Conservation (phyloP, 116 monocot genomes). For the Thalassia testudinum region DNA sequence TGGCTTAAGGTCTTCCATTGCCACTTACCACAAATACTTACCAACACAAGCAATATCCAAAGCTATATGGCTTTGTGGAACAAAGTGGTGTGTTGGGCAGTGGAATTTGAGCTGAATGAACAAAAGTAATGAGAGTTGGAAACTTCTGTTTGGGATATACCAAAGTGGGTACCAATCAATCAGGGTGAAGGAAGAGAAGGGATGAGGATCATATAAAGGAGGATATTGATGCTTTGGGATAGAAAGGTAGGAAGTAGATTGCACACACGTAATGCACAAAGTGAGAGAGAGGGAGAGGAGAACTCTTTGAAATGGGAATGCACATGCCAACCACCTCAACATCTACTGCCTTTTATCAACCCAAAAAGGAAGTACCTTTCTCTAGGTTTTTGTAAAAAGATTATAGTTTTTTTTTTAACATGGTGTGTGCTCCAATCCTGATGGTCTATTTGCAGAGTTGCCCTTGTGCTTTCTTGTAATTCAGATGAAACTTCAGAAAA, state of each 20-base stretch:
- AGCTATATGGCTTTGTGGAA: neutral
- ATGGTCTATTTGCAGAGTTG: too few relatives aligned
- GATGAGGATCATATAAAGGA: neutral
- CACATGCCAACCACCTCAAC: too few relatives aligned
- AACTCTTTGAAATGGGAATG: too few relatives aligned
- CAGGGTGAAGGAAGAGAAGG: neutral
- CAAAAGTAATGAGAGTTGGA: neutral
- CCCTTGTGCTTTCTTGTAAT: too few relatives aligned
- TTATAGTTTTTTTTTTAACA: too few relatives aligned
- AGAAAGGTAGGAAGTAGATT: neutral
- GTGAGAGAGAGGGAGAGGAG: too few relatives aligned
- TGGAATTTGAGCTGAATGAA: neutral
- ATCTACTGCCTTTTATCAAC: too few relatives aligned
- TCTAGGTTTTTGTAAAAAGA: too few relatives aligned
- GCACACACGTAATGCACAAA: neutral
- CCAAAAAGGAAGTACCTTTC: too few relatives aligned
- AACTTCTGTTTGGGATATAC: neutral
- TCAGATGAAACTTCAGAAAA: too few relatives aligned
- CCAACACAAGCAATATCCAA: neutral
- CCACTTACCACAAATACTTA: neutral
- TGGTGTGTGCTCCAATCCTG: too few relatives aligned
- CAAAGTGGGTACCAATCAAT: neutral
- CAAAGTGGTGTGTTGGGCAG: neutral
- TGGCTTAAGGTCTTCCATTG: conserved; percentile 53
- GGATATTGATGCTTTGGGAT: neutral